Conservation (phyloP, 129 eudicot species). For the Chrysanthemum makinoi region DNA sequence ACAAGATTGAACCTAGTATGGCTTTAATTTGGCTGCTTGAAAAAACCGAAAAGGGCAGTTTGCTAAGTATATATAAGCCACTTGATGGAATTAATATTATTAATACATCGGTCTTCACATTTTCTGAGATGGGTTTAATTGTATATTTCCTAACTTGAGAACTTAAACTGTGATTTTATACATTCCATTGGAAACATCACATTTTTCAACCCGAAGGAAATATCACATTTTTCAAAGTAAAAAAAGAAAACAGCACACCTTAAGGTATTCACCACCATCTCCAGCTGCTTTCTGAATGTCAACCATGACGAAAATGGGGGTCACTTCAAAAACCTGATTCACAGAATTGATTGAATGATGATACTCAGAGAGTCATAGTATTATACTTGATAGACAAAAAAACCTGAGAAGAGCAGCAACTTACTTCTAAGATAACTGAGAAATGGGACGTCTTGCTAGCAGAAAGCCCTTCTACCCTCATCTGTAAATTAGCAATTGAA, state of each 20-base stretch:
- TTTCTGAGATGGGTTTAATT: too few relatives aligned
- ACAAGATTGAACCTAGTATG: too few relatives aligned
- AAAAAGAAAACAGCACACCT: constrained; percentile 40
- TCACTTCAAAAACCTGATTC: constrained; percentile 74
- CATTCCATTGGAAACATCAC: too few relatives aligned
- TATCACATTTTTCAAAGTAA: constrained; percentile 2
- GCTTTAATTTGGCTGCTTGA: too few relatives aligned
- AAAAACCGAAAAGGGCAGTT: too few relatives aligned
- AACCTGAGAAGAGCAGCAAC: constrained; percentile 12
- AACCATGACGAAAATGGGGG: constrained; percentile 76
- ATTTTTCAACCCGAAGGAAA: not conserved
- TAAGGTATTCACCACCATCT: constrained; percentile 73
- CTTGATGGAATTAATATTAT: too few relatives aligned
- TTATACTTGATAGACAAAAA: not conserved
- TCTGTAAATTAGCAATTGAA: constrained; percentile 43
- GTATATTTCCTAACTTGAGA: too few relatives aligned
- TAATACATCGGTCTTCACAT: too few relatives aligned
- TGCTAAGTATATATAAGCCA: too few relatives aligned
- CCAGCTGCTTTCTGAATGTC: constrained; percentile 94
- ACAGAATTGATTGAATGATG: constrained; percentile 2
- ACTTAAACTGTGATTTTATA: too few relatives aligned
- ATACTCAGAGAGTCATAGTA: constrained; percentile 15
- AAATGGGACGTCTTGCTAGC: constrained; percentile 70
- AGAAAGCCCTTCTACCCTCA: constrained; percentile 97
- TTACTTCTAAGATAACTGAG: constrained; percentile 84